Conservation (phyloP, 768 basidiomycete genomes). For the Hypholoma fasciculare region DNA sequence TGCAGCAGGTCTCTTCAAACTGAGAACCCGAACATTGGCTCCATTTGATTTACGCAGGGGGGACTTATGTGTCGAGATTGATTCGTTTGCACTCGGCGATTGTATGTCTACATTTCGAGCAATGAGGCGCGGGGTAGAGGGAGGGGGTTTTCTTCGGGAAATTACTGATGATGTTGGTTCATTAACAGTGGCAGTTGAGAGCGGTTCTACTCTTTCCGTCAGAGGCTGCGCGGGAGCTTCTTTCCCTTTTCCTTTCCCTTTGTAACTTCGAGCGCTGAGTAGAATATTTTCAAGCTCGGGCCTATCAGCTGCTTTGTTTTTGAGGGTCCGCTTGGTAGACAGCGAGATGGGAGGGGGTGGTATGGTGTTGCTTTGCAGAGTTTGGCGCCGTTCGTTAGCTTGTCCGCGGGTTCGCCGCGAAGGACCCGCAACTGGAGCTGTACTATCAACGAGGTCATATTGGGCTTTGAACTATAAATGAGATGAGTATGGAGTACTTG, state of each 20-base stretch:
- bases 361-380: constrained; percentile 30
- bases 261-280: constrained; percentile 13
- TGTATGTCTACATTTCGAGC: too few relatives aligned
- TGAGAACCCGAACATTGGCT: neutral
- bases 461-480: constrained; percentile 54
- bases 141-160: neutral
- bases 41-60: neutral
- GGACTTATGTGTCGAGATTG: neutral
- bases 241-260: constrained; percentile 27
- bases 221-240: constrained; percentile 7
- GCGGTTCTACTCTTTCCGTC: neutral
- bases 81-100: neutral
- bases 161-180: neutral
- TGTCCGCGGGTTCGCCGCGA: constrained; percentile 63
- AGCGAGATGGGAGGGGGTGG: constrained; percentile 23
- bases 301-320: constrained; percentile 21
- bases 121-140: neutral
- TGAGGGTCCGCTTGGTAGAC: constrained; percentile 22
- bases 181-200: constrained; percentile 2
- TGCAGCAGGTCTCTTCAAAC: neutral
- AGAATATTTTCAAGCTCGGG: constrained; percentile 32
- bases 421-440: constrained; percentile 40
- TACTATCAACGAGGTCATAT: constrained; percentile 60
- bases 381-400: constrained; percentile 53
- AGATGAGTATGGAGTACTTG: constrained; percentile 6